Percentiles rank a stretch among this genome's conserved stretches.
Evolutionary conservation across 2,329 filamentous ascomycete species (phyloP).

Genomic region (Aspergillus hortae): DNA sequence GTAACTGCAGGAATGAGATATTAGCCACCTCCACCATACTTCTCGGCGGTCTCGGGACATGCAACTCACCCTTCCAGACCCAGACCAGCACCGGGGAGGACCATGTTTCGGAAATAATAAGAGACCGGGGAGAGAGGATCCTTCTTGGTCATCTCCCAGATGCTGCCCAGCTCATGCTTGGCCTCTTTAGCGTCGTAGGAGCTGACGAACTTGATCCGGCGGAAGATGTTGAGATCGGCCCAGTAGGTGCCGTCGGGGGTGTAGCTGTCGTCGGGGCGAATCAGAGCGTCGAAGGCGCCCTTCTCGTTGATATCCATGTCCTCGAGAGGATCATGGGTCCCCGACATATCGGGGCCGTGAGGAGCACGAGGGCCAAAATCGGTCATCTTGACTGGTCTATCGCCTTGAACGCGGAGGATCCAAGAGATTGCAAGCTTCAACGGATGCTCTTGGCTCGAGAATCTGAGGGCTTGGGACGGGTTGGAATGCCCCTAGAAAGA

Average conservation of each 20-base stretch:
- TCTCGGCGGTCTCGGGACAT: constrained; percentile 7
- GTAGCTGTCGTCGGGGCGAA: constrained; percentile 86
- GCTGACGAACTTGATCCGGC: constrained; percentile 72
- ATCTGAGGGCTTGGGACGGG: constrained; percentile 12
- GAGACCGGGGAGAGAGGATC: constrained; percentile 80
- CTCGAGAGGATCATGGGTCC: constrained; percentile 41
- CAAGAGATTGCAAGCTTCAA: constrained; percentile 3
- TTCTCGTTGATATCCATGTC: constrained; percentile 58
- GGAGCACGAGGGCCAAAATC: constrained; percentile 42
- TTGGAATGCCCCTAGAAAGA: constrained; percentile 6
- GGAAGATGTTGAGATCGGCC: constrained; percentile 72
- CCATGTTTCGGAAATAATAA: constrained; percentile 86
- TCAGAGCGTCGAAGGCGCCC: constrained; percentile 70
- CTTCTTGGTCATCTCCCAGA: constrained; percentile 77
- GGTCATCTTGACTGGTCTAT: constrained; percentile 23
- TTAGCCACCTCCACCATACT: not conserved
- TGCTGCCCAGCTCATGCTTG: constrained; percentile 60
- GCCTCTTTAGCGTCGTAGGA: constrained; percentile 70
- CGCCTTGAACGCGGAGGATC: constrained; percentile 2
- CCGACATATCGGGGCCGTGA: constrained; percentile 47
- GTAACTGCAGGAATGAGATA: constrained; percentile 55
- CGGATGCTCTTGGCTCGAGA: constrained; percentile 10
- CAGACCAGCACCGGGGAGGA: constrained; percentile 87
- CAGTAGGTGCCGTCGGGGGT: constrained; percentile 81
- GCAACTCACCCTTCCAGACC: constrained; percentile 70